Conservation (phyloP, 1,139 yeast genomes). For the Candida tropicalis region DNA sequence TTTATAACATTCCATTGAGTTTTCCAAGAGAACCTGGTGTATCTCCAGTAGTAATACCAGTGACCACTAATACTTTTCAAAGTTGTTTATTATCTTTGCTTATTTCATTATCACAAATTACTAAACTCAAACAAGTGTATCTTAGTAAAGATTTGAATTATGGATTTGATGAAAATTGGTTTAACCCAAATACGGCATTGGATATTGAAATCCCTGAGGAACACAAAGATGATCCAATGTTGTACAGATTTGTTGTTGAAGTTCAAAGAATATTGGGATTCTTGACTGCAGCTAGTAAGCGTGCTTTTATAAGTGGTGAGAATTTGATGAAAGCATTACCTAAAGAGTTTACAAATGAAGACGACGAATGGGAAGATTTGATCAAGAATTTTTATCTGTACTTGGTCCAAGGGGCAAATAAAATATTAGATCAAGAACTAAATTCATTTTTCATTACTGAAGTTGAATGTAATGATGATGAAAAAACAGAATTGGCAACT, state of each 20-base stretch:
- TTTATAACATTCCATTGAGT: conserved; percentile 9
- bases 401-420: conserved; percentile 19
- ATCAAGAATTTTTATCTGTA: conserved; percentile 27
- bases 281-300: conserved; percentile 20
- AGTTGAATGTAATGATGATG: conserved; percentile 26
- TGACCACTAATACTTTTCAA: conserved; percentile 16
- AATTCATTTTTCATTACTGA: conserved; percentile 23
- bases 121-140: conserved; percentile 21
- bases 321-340: conserved; percentile 26
- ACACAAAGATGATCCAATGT: conserved; percentile 5
- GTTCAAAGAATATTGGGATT: conserved; percentile 27
- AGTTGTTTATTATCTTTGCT: conserved; percentile 31
- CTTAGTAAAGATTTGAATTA: conserved; percentile 18
- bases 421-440: conserved; percentile 16
- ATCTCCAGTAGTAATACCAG: conserved; percentile 17
- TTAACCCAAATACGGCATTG: conserved; percentile 13
- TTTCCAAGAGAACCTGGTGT: conserved; percentile 9
- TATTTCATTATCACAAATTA: conserved; percentile 27
- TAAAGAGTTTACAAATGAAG: conserved; percentile 22
- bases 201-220: conserved; percentile 14
- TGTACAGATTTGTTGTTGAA: conserved; percentile 21
- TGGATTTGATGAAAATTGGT: conserved; percentile 21
- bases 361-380: conserved; percentile 36
- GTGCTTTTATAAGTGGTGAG: conserved; percentile 28
- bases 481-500: conserved; percentile 29